These are phyloP conservation scores for Mucor saturninus DNA, from an alignment of 371 early-diverging fungal species.

Conservation along the genomic window DNA sequence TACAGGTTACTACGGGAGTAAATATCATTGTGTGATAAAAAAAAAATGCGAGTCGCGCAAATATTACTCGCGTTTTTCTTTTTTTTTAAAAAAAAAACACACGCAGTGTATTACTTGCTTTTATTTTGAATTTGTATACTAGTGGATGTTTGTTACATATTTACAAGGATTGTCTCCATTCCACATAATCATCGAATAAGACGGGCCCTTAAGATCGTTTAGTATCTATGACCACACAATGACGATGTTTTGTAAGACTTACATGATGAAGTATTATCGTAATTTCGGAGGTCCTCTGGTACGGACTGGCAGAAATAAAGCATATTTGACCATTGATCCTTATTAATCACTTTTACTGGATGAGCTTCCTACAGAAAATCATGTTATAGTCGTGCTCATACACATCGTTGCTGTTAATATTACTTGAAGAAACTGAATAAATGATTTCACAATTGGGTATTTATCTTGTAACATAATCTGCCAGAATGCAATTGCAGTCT, in stretches of 20 bases:
- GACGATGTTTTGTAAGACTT: slow-evolving; percentile 6
- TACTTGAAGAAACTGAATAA: slow-evolving; percentile 41
- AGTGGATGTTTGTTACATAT: slow-evolving; percentile 1
- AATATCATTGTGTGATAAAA: no score
- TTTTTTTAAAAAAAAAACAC: no score
- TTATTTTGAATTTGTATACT: not conserved
- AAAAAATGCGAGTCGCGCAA: no score
- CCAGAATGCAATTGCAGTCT: slow-evolving; percentile 49
- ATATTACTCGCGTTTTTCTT: no score
- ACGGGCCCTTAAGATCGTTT: slow-evolving; percentile 40
- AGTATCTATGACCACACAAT: no score
- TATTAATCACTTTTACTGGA: slow-evolving; percentile 51
- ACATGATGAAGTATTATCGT: slow-evolving; percentile 50
- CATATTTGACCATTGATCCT: slow-evolving; percentile 52
- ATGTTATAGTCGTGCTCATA: not conserved
- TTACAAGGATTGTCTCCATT: slow-evolving; percentile 35
- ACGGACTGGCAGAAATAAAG: slow-evolving; percentile 43
- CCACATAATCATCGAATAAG: slow-evolving; percentile 48
- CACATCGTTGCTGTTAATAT: not conserved
- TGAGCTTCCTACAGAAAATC: slow-evolving; percentile 25
- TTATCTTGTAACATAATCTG: slow-evolving; percentile 27
- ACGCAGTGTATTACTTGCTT: no score
- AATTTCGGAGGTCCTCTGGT: slow-evolving; percentile 34
- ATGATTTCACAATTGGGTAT: slow-evolving; percentile 35
- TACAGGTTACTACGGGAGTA: no score